These are phyloP conservation scores for Rhizoclosmatium globosum DNA, from an alignment of 192 early-diverging fungal genomes.

Conservation along the genomic window DNA sequence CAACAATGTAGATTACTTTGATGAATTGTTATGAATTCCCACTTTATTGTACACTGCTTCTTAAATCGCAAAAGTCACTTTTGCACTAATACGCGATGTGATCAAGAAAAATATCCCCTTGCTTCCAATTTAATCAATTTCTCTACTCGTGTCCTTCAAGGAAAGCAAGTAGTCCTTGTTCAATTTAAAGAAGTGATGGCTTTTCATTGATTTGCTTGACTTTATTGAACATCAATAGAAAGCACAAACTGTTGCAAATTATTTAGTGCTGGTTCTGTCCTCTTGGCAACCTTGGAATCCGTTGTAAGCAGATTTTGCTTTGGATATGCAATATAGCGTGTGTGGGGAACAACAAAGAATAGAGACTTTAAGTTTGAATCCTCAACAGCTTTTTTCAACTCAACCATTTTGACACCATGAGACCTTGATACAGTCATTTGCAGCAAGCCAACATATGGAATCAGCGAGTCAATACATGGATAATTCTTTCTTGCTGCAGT, in stretches of 20 bases:
- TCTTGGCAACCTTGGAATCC: background rate
- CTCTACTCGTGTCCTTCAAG: too few species aligned
- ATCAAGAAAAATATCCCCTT: too few species aligned
- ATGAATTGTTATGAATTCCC: too few species aligned
- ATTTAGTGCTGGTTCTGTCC: background rate
- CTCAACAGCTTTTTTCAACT: background rate
- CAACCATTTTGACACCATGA: constrained; percentile 19
- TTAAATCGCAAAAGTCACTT: too few species aligned
- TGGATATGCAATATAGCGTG: background rate
- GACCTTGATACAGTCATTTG: constrained; percentile 12
- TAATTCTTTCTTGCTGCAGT: constrained; percentile 6
- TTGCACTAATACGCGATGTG: too few species aligned
- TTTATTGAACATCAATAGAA: constrained; percentile 7
- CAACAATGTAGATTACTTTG: too few species aligned
- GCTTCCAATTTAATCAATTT: too few species aligned
- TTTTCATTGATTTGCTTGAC: too few species aligned
- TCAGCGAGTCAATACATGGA: constrained; percentile 18
- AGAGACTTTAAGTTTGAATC: background rate
- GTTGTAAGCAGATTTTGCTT: constrained; percentile 21
- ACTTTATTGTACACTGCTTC: too few species aligned
- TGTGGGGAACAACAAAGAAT: constrained; percentile 28
- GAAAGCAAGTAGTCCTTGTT: too few species aligned
- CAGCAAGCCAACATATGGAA: constrained; percentile 17
- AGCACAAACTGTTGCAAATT: constrained; percentile 11
- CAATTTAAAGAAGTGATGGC: too few species aligned